phyloP scores from a whole-genome alignment of 2,329 filamentous ascomycete species.

The Cordyceps farinosa region DNA sequence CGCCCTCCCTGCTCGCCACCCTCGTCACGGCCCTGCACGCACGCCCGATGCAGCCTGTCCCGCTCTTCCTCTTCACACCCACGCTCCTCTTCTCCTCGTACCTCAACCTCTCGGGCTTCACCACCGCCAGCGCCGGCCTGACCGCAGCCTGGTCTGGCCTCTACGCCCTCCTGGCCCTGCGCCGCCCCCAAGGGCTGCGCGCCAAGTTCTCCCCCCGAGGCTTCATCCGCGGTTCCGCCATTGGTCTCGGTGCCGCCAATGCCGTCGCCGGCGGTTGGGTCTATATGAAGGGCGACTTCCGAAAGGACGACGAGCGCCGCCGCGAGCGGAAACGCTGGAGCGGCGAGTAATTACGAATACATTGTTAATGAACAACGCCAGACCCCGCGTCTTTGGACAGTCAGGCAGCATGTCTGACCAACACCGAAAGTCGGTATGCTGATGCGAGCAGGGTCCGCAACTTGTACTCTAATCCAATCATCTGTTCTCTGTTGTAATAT shows the following conservation, averaged over 20 bases:
- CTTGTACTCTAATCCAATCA: neutral
- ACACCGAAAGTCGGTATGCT: neutral
- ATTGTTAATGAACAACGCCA: neutral
- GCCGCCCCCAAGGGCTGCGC: constrained; percentile 40
- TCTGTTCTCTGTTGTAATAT: constrained; percentile 1
- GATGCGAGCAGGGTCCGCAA: neutral
- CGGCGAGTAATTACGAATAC: constrained; percentile 16
- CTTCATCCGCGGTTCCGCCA: constrained; percentile 46
- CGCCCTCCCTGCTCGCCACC: constrained; percentile 53
- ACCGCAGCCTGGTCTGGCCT: constrained; percentile 55
- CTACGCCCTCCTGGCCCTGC: constrained; percentile 53
- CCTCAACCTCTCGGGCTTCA: constrained; percentile 57
- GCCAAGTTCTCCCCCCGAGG: constrained; percentile 47
- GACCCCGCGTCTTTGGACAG: neutral
- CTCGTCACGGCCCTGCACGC: constrained; percentile 54
- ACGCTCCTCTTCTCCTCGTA: constrained; percentile 55
- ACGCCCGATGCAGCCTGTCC: constrained; percentile 49
- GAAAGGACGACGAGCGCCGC: constrained; percentile 47
- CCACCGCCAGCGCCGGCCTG: constrained; percentile 53
- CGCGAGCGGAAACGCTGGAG: constrained; percentile 51
- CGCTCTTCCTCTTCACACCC: constrained; percentile 50
- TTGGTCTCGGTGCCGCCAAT: constrained; percentile 49
- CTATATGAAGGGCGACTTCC: constrained; percentile 49
- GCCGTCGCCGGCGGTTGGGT: constrained; percentile 48
- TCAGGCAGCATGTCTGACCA: neutral